A percentile compares a stretch with the other conserved stretches of the same genome.
Evolutionary conservation across 805 yeast genomes (phyloP).

Genomic region (Cyberlindnera euphorbiiphila): DNA sequence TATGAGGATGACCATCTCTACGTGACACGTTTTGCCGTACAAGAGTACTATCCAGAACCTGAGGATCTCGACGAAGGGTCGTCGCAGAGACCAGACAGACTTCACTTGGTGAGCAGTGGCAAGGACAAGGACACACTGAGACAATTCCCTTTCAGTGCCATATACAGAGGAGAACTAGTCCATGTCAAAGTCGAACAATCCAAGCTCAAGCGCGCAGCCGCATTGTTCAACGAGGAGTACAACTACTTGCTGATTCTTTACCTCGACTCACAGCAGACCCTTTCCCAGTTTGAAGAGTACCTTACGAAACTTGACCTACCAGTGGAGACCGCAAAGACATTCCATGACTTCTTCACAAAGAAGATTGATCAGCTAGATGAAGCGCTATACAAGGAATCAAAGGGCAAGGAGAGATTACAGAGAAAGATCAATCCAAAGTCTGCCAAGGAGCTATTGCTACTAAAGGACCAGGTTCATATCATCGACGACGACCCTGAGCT

Average conservation of each 20-base stretch:
- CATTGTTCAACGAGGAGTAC: conserved; percentile 22
- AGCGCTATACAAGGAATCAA: conserved; percentile 20
- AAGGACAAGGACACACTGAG: conserved; percentile 12
- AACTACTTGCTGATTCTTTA: conserved; percentile 23
- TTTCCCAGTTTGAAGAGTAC: conserved; percentile 6
- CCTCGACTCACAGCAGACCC: conserved; percentile 10
- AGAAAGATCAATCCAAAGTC: conserved; percentile 23
- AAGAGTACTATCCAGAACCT: conserved; percentile 19
- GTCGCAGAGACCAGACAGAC: conserved; percentile 21
- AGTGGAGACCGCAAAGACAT: conserved; percentile 4
- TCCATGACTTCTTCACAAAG: conserved; percentile 9
- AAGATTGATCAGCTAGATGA: conserved; percentile 24
- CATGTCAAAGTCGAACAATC: conserved; percentile 13
- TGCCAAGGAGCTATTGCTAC: conserved; percentile 14
- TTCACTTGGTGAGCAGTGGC: conserved; percentile 9
- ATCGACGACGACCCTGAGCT: conserved; percentile 18
- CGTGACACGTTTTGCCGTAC: conserved; percentile 19
- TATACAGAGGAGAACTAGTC: conserved; percentile 18
- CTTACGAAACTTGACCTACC: conserved; percentile 11
- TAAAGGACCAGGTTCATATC: conserved; percentile 19
- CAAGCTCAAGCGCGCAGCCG: conserved; percentile 11
- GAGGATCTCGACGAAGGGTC: conserved; percentile 22
- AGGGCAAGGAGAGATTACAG: conserved; percentile 22
- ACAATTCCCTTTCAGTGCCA: conserved; percentile 24
- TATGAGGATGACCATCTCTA: conserved; percentile 22